Percentiles rank a stretch among this genome's conserved stretches.
Conservation (phyloP, 768 basidiomycete species). For the Auricularia sp. region DNA sequence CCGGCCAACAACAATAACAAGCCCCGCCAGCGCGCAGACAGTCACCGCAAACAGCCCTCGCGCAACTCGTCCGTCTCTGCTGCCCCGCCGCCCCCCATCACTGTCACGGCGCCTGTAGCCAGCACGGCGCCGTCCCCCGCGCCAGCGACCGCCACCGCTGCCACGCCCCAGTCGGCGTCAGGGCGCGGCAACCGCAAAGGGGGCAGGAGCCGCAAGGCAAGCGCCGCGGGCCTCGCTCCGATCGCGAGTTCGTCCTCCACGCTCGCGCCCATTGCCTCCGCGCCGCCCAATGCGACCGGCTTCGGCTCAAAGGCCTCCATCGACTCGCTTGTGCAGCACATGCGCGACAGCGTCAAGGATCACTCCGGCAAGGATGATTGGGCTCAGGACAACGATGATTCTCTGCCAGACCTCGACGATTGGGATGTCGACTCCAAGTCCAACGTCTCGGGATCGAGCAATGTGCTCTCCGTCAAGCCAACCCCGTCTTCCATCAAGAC, state of each 20-base stretch:
- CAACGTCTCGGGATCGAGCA: background rate
- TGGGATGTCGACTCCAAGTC: conserved; percentile 56
- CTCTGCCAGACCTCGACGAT: conserved; percentile 73
- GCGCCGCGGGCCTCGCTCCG: background rate
- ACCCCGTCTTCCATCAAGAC: background rate
- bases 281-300: background rate
- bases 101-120: background rate
- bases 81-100: background rate
- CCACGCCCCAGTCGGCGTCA: background rate
- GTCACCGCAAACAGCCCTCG: background rate
- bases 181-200: background rate
- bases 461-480: background rate
- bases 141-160: background rate
- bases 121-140: background rate
- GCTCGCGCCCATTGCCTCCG: conserved; percentile 1
- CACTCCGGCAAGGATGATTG: conserved; percentile 38
- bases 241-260: background rate
- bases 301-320: conserved; percentile 21
- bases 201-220: background rate
- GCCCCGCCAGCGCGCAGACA: background rate
- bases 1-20: background rate
- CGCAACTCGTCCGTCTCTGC: background rate
- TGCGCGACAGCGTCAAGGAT: conserved; percentile 64
- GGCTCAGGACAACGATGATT: conserved; percentile 74
- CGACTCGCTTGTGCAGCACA: conserved; percentile 68